A percentile compares a stretch with the other conserved stretches of the same genome.
Evolutionary conservation across 129 eudicot genomes (phyloP).

Genomic region (Escallonia rubra): DNA sequence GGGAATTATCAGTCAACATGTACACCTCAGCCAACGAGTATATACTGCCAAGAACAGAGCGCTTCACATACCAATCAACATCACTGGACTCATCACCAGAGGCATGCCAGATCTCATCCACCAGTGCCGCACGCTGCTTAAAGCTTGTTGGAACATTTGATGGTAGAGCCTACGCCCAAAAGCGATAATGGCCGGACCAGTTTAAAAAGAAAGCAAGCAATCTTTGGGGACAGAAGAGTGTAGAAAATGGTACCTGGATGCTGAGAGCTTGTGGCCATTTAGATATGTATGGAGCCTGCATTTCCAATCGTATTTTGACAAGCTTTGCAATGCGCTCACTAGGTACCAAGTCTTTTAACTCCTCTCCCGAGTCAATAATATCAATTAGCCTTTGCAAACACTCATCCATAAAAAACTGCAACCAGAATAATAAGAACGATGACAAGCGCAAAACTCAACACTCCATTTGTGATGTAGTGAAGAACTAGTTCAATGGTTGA

Average conservation of each 20-base stretch:
- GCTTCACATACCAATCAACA: constrained; percentile 86
- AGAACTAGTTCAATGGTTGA: too few relatives aligned
- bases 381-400: constrained; percentile 82
- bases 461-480: neutral
- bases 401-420: constrained; percentile 90
- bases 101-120: constrained; percentile 97
- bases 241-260: constrained; percentile 58
- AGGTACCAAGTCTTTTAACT: constrained; percentile 50
- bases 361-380: constrained; percentile 51
- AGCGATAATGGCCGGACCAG: neutral
- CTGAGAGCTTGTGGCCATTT: constrained; percentile 96
- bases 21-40: constrained; percentile 81
- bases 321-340: constrained; percentile 81
- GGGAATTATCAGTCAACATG: constrained; percentile 84
- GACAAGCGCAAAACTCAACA: neutral
- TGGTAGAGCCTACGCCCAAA: constrained; percentile 61
- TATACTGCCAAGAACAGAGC: constrained; percentile 81
- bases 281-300: constrained; percentile 84
- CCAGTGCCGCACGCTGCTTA: constrained; percentile 87
- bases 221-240: neutral
- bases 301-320: constrained; percentile 60
- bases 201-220: neutral
- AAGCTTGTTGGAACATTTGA: constrained; percentile 71
- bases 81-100: constrained; percentile 66
- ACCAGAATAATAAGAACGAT: constrained; percentile 7